phyloP scores from a whole-genome alignment of 2,329 filamentous ascomycete species.

The Epichloe amarillans region DNA sequence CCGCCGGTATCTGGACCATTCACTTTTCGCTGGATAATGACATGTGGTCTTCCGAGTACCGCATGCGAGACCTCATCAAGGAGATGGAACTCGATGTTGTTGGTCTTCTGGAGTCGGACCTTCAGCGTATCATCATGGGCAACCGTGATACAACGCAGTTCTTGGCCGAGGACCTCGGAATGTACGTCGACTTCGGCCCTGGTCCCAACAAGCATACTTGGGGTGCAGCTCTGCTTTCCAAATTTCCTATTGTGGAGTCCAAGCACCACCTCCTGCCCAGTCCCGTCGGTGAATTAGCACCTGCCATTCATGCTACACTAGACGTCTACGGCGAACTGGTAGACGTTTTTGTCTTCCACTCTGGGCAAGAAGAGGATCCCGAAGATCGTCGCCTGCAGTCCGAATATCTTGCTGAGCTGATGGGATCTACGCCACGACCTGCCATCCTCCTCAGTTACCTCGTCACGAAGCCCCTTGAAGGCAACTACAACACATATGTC shows the following conservation, averaged over 20 bases:
- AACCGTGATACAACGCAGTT: constrained; percentile 94
- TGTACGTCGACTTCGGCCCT: constrained; percentile 97
- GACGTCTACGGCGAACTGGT: constrained; percentile 82
- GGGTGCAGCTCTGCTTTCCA: constrained; percentile 84
- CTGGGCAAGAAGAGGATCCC: constrained; percentile 89
- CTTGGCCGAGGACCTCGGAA: constrained; percentile 88
- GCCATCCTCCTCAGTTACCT: constrained; percentile 82
- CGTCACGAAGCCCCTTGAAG: constrained; percentile 77
- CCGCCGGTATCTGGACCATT: constrained; percentile 96
- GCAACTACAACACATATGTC: constrained; percentile 96
- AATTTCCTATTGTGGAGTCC: constrained; percentile 94
- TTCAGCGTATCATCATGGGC: constrained; percentile 98
- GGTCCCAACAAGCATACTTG: constrained; percentile 99
- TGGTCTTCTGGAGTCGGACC: constrained; percentile 84
- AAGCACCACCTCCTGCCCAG: constrained; percentile 91
- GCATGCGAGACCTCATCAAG: constrained; percentile 80
- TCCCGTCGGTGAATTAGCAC: constrained; percentile 86
- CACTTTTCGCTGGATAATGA: constrained; percentile 97
- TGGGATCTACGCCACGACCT: constrained; percentile 71
- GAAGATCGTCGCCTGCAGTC: constrained; percentile 82
- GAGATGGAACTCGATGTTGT: constrained; percentile 96
- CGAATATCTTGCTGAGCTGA: constrained; percentile 73
- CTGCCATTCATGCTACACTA: constrained; percentile 91
- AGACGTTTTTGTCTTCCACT: constrained; percentile 97
- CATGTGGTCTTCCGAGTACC: constrained; percentile 95